Conservation (phyloP, 768 basidiomycete species). For the Ramaria rubella region DNA sequence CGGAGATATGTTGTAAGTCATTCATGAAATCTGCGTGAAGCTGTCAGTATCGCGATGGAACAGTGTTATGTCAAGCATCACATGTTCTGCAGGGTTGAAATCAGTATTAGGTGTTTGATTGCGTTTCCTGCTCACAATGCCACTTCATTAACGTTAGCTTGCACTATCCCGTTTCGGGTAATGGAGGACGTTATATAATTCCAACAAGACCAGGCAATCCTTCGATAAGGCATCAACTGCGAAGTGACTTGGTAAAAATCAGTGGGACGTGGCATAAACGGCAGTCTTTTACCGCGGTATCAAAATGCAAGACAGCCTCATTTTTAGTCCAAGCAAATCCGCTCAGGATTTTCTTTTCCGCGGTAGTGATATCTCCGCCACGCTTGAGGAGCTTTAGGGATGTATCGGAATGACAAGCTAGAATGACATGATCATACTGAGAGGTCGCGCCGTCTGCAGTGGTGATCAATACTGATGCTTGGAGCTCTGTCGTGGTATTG, state of each 20-base stretch:
- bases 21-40: slow-evolving; percentile 62
- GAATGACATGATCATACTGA: slow-evolving; percentile 62
- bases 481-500: slow-evolving; percentile 21
- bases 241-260: background rate
- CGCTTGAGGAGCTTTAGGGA: slow-evolving; percentile 33
- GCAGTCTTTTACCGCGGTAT: slow-evolving; percentile 40
- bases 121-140: slow-evolving; percentile 42
- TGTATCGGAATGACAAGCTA: slow-evolving; percentile 69
- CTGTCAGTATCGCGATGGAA: background rate
- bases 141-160: slow-evolving; percentile 50
- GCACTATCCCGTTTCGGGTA: slow-evolving; percentile 29
- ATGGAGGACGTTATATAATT: slow-evolving; percentile 61
- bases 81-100: slow-evolving; percentile 34
- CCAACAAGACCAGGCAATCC: slow-evolving; percentile 70
- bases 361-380: slow-evolving; percentile 42
- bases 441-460: slow-evolving; percentile 40
- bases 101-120: slow-evolving; percentile 6
- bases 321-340: slow-evolving; percentile 64
- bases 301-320: slow-evolving; percentile 60
- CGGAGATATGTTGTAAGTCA: slow-evolving; percentile 59
- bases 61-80: slow-evolving; percentile 16
- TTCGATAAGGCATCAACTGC: slow-evolving; percentile 61
- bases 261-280: background rate
- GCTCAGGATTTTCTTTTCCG: slow-evolving; percentile 51
- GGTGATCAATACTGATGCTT: slow-evolving; percentile 33